Percentiles rank a stretch among this genome's conserved stretches.
Conservation (phyloP, 2,329 filamentous ascomycete species). For the Claviceps paspali region DNA sequence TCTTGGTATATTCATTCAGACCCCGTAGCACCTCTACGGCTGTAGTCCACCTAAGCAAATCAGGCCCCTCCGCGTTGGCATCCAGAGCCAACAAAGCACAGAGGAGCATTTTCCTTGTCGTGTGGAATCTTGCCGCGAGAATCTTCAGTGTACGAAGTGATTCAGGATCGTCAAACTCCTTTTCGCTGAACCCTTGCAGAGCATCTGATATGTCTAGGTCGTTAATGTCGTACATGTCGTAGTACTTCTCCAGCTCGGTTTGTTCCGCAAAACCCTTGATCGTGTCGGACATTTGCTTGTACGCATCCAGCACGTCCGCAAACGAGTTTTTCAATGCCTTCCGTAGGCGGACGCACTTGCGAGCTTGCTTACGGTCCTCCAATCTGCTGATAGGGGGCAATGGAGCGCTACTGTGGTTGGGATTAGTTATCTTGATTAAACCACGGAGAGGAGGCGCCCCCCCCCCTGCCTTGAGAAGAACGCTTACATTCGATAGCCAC, state of each 20-base stretch:
- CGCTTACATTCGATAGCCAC: constrained; percentile 69
- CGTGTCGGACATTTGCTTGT: constrained; percentile 51
- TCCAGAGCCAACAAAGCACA: constrained; percentile 82
- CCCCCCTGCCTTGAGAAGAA: constrained; percentile 1
- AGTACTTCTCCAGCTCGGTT: constrained; percentile 77
- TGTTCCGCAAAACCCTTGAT: constrained; percentile 63
- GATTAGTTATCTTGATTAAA: neutral
- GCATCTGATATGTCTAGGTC: constrained; percentile 57
- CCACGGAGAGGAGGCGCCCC: neutral
- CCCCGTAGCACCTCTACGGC: constrained; percentile 60
- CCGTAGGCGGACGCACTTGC: constrained; percentile 68
- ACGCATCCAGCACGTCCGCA: constrained; percentile 52
- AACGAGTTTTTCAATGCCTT: constrained; percentile 59
- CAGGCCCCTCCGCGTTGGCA: constrained; percentile 60
- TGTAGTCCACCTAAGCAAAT: constrained; percentile 64
- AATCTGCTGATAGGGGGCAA: constrained; percentile 84
- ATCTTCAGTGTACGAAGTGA: constrained; percentile 70
- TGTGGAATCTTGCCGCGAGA: constrained; percentile 65
- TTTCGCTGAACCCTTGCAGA: constrained; percentile 46
- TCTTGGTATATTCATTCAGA: constrained; percentile 44
- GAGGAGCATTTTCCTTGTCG: constrained; percentile 68
- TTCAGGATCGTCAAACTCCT: constrained; percentile 61
- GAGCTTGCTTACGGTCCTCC: constrained; percentile 64
- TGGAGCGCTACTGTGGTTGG: constrained; percentile 54
- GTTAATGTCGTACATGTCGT: constrained; percentile 75